Evolutionary conservation across 164 flowering plant species (phyloP).

Genomic region (Kingdonia uniflora): DNA sequence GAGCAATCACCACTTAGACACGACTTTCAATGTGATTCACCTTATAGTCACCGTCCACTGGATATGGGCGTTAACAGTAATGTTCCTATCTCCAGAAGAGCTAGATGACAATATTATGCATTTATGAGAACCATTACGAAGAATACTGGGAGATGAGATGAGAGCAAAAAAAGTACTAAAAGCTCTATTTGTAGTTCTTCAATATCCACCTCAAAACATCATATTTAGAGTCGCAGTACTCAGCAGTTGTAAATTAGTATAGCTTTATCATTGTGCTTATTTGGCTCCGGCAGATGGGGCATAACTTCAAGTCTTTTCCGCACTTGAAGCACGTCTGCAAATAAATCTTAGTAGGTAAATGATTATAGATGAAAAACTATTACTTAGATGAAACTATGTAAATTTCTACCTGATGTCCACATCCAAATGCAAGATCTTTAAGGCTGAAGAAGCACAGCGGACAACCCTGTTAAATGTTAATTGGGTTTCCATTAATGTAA

Average conservation of each 20-base stretch:
- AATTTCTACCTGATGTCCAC: constrained; percentile 42
- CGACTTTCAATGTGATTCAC: too few species aligned
- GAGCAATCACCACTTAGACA: too few species aligned
- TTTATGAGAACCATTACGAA: too few species aligned
- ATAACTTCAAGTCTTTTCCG: constrained; percentile 20
- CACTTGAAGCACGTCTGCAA: constrained; percentile 39
- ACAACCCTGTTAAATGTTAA: constrained; percentile 21
- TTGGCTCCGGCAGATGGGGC: constrained; percentile 27
- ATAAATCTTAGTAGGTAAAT: neutral
- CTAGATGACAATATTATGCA: too few species aligned
- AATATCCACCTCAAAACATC: too few species aligned
- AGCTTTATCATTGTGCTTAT: constrained; percentile 26
- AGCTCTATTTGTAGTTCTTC: too few species aligned
- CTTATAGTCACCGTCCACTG: too few species aligned
- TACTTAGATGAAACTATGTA: neutral
- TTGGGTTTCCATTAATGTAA: neutral
- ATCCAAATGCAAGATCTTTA: constrained; percentile 37
- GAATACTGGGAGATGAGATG: too few species aligned
- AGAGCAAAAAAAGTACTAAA: too few species aligned
- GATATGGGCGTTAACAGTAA: too few species aligned
- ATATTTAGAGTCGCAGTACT: too few species aligned
- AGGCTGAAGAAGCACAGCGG: constrained; percentile 20
- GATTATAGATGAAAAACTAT: neutral
- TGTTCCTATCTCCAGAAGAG: too few species aligned
- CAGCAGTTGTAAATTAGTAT: neutral